These are phyloP conservation scores for Apiospora kogelbergensis DNA, from an alignment of 2,329 filamentous ascomycete genomes.

Conservation along the genomic window DNA sequence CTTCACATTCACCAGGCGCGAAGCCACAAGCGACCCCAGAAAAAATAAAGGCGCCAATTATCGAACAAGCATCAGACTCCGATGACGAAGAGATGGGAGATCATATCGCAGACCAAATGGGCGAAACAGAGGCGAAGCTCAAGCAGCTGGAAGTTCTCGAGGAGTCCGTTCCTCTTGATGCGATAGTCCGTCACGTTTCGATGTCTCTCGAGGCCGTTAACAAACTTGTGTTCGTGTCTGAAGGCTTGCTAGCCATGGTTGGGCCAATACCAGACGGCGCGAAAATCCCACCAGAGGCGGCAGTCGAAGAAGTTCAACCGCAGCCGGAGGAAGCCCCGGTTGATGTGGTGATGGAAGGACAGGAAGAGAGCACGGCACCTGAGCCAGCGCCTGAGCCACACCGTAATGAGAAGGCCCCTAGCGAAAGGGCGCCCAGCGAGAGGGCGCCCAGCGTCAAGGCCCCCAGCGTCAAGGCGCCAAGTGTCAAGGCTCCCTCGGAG, in stretches of 20 bases:
- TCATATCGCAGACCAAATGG: slow-evolving; percentile 54
- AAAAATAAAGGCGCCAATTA: slow-evolving; percentile 9
- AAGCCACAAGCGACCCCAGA: not conserved
- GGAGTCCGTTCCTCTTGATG: slow-evolving; percentile 39
- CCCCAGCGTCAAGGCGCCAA: not conserved
- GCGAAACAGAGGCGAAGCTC: slow-evolving; percentile 50
- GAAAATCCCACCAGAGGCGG: slow-evolving; percentile 21
- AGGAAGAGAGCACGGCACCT: not conserved
- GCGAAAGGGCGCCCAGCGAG: not conserved
- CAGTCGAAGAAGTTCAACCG: slow-evolving; percentile 17
- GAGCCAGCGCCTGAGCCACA: not conserved
- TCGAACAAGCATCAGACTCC: slow-evolving; percentile 51
- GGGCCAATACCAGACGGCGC: slow-evolving; percentile 39
- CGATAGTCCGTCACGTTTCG: slow-evolving; percentile 46
- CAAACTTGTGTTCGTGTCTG: slow-evolving; percentile 45
- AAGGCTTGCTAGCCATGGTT: slow-evolving; percentile 44
- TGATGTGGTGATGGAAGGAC: slow-evolving; percentile 9
- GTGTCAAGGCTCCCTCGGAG: slow-evolving; percentile 14
- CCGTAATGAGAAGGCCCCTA: not conserved
- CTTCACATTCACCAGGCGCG: not conserved
- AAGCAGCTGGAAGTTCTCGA: slow-evolving; percentile 43
- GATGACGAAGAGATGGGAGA: slow-evolving; percentile 59
- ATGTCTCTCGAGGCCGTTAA: slow-evolving; percentile 50
- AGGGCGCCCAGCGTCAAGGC: not conserved
- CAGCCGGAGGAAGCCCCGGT: slow-evolving; percentile 16